Evolutionary conservation across 352 stramenopile species (phyloP).

Genomic region (Nothophytophthora sp.): DNA sequence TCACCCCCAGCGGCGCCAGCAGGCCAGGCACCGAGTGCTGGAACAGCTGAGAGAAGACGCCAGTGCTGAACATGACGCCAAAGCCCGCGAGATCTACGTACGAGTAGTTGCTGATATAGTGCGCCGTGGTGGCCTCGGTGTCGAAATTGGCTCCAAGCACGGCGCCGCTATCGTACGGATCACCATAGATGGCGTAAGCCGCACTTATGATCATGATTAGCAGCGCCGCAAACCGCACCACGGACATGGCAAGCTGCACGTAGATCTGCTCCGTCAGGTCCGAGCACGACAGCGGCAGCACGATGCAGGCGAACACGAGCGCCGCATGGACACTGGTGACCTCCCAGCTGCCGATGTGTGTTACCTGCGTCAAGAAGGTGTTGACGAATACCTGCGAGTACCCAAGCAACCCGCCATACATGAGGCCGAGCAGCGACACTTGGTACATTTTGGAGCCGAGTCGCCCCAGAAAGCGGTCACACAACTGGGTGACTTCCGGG

Average conservation of each 20-base stretch:
- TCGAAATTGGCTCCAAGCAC: slow-evolving; percentile 2
- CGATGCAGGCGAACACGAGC: slow-evolving; percentile 80
- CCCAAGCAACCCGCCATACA: slow-evolving; percentile 88
- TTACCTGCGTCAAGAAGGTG: slow-evolving; percentile 74
- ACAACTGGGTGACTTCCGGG: slow-evolving; percentile 80
- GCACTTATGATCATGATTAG: slow-evolving; percentile 89
- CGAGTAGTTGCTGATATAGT: slow-evolving; percentile 64
- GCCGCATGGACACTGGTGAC: slow-evolving; percentile 58
- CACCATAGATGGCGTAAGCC: slow-evolving; percentile 65
- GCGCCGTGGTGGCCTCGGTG: slow-evolving; percentile 1
- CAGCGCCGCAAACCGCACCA: slow-evolving; percentile 87
- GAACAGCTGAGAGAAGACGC: slow-evolving; percentile 91
- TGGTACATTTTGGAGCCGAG: slow-evolving; percentile 80
- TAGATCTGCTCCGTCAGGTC: slow-evolving; percentile 91
- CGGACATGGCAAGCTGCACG: slow-evolving; percentile 87
- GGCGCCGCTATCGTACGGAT: slow-evolving; percentile 63
- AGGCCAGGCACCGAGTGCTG: slow-evolving; percentile 91
- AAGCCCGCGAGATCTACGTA: slow-evolving; percentile 80
- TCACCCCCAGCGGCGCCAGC: slow-evolving; percentile 62
- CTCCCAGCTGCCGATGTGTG: slow-evolving; percentile 49
- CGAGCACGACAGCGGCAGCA: slow-evolving; percentile 86
- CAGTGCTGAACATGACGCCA: slow-evolving; percentile 90
- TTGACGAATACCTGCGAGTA: slow-evolving; percentile 93
- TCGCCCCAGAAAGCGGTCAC: slow-evolving; percentile 66
- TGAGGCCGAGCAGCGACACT: slow-evolving; percentile 82